phyloP scores from a whole-genome alignment of 257 asterid species.

The Scutellaria galericulata region DNA sequence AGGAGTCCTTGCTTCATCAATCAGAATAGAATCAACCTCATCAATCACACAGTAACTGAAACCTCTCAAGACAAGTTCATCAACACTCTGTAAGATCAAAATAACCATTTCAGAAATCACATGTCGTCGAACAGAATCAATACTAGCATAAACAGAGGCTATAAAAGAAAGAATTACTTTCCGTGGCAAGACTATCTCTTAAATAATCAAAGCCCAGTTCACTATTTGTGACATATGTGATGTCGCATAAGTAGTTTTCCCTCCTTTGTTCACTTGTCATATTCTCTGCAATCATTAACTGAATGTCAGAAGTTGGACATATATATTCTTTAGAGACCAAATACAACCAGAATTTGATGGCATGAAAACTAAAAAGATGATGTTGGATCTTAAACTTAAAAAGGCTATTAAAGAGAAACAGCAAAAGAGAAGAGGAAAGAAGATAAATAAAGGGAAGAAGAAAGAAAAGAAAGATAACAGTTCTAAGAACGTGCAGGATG shows the following conservation, averaged over 20 bases:
- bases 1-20: conserved; percentile 99
- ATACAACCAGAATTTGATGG: conserved; percentile 5
- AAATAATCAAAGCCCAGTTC: conserved; percentile 96
- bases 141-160: conserved; percentile 29
- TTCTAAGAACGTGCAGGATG: background rate
- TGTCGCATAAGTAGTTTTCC: conserved; percentile 87
- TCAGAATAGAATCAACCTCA: conserved; percentile 97
- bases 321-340: conserved; percentile 19
- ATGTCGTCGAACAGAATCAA: conserved; percentile 16
- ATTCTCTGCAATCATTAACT: conserved; percentile 68
- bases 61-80: conserved; percentile 90
- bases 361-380: conserved; percentile 20
- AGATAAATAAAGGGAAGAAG: conserved; percentile 11
- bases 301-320: conserved; percentile 39
- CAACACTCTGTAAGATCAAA: conserved; percentile 74
- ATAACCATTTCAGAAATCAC: conserved; percentile 41
- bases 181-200: conserved; percentile 99
- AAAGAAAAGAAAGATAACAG: conserved; percentile 7
- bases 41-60: conserved; percentile 94
- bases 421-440: background rate
- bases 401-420: background rate
- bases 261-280: conserved; percentile 96
- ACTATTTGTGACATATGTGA: conserved; percentile 95
- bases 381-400: background rate
- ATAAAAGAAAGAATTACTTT: conserved; percentile 58